Evolutionary conservation across 2,329 filamentous ascomycete genomes (phyloP).

Genomic region (Pseudocercospora pini-densiflorae): DNA sequence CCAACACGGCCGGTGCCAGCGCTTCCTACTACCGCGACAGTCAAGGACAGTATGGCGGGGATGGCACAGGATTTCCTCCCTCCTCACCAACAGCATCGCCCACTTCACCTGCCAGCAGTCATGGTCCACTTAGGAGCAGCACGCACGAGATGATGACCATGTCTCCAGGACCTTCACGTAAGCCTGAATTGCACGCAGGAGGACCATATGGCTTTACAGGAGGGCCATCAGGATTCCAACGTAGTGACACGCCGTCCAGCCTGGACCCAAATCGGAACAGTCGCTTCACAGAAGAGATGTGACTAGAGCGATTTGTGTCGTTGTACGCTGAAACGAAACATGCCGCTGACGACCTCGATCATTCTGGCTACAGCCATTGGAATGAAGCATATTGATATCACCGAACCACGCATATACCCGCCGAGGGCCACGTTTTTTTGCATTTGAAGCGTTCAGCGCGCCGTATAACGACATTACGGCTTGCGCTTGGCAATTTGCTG

Average conservation of each 20-base stretch:
- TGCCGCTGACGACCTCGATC: neutral
- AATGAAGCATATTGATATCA: neutral
- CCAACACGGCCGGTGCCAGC: slow-evolving; percentile 30
- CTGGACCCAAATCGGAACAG: slow-evolving; percentile 27
- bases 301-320: slow-evolving; percentile 21
- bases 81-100: slow-evolving; percentile 16
- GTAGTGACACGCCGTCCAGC: slow-evolving; percentile 28
- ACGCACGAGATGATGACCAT: slow-evolving; percentile 34
- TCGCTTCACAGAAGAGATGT: slow-evolving; percentile 36
- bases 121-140: slow-evolving; percentile 17
- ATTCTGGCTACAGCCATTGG: neutral
- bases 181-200: slow-evolving; percentile 38
- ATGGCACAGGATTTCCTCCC: slow-evolving; percentile 31
- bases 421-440: neutral
- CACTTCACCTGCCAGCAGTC: slow-evolving; percentile 19
- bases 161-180: slow-evolving; percentile 40
- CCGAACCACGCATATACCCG: neutral
- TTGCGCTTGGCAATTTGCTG: slow-evolving; percentile 9
- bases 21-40: slow-evolving; percentile 53
- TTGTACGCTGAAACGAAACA: neutral
- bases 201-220: slow-evolving; percentile 36
- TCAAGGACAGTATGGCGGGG: slow-evolving; percentile 47
- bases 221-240: slow-evolving; percentile 13
- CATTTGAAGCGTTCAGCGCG: slow-evolving; percentile 7
- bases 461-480: slow-evolving; percentile 14